Percentiles rank a stretch among this genome's conserved stretches.
phyloP scores from a whole-genome alignment of 116 monocot genomes.

The Phalaenopsis hybrid region DNA sequence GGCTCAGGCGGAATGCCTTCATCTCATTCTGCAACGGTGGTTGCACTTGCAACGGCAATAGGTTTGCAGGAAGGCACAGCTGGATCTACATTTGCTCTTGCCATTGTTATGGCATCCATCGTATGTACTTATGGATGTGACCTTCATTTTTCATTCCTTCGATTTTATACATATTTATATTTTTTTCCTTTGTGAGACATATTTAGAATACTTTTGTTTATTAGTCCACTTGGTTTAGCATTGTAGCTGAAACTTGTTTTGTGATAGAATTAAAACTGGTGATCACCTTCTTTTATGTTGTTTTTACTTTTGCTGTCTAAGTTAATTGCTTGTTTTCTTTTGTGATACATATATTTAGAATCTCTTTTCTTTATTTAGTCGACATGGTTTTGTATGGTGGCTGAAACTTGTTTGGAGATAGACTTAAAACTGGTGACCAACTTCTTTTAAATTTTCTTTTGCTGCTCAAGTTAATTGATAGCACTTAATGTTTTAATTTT shows the following conservation, averaged over 20 bases:
- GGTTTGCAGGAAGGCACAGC: constrained; percentile 58
- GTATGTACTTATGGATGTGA: constrained; percentile 30
- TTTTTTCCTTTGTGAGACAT: no score
- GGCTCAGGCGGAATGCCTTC: constrained; percentile 82
- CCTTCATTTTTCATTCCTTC: background rate
- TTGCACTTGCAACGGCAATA: constrained; percentile 57
- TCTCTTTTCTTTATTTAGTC: background rate
- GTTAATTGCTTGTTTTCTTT: constrained; percentile 2
- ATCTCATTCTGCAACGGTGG: constrained; percentile 68
- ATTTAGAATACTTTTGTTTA: no score
- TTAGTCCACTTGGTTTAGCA: no score
- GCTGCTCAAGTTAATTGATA: background rate
- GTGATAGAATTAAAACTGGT: background rate
- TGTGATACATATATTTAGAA: background rate
- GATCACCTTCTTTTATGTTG: background rate
- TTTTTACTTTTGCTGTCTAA: background rate
- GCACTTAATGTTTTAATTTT: background rate
- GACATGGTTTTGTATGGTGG: background rate
- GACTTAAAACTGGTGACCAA: background rate
- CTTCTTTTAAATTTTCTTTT: background rate
- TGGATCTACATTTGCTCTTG: constrained; percentile 65
- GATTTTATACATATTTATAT: background rate
- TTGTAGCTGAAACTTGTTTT: background rate
- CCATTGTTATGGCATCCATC: constrained; percentile 52
- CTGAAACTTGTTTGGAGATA: background rate